phyloP scores from a whole-genome alignment of 371 early-diverging fungal genomes.

The Mortierella sp. region DNA sequence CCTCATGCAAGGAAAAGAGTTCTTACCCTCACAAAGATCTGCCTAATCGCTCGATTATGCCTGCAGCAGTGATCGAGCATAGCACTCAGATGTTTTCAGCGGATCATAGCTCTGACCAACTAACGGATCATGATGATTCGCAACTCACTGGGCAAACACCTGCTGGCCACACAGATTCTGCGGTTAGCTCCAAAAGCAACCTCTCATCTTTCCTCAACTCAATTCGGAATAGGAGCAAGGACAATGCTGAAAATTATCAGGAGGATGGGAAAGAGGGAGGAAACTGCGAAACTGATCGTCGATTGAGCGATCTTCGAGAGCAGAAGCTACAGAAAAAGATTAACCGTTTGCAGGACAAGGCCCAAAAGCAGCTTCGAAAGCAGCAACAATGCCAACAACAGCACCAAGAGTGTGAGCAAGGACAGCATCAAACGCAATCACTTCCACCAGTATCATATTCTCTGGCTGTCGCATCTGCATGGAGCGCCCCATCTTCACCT shows the following conservation, averaged over 20 bases:
- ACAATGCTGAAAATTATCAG: not conserved
- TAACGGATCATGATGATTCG: conserved; percentile 14
- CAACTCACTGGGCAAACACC: conserved; percentile 15
- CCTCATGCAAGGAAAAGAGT: conserved; percentile 1
- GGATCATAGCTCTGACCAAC: not conserved
- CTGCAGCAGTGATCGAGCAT: not conserved
- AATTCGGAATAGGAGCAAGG: conserved; percentile 7
- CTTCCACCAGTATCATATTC: conserved; percentile 3
- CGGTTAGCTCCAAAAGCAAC: conserved; percentile 14
- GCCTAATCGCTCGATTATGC: not conserved
- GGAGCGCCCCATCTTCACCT: not conserved
- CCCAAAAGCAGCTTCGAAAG: conserved; percentile 10
- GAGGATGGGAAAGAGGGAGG: not conserved
- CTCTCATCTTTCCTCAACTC: conserved; percentile 24
- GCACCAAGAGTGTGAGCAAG: conserved; percentile 1
- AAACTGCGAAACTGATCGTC: not conserved
- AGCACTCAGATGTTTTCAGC: not conserved
- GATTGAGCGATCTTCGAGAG: conserved; percentile 12
- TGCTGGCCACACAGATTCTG: not conserved
- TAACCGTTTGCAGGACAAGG: conserved; percentile 14
- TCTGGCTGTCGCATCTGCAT: conserved; percentile 4
- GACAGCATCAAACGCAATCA: conserved; percentile 5
- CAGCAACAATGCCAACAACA: conserved; percentile 3
- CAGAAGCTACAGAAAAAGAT: conserved; percentile 30
- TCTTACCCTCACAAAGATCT: not conserved